Conservation (phyloP, 2,329 filamentous ascomycete genomes). For the Penicillium sp. region DNA sequence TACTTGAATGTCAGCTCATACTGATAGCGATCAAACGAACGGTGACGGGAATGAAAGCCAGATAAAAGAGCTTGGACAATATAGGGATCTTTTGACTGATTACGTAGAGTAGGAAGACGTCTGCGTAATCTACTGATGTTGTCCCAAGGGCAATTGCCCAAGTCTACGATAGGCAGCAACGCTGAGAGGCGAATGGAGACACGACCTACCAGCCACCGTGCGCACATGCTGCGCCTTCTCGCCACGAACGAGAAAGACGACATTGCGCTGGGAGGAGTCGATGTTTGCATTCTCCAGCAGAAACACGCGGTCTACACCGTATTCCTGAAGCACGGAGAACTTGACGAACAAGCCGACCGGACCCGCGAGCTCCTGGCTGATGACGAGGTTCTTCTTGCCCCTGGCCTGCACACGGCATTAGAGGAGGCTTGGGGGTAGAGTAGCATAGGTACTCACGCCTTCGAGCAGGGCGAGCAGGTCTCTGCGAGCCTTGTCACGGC, state of each 20-base stretch:
- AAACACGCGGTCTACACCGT: constrained; percentile 97
- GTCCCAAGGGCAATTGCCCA: constrained; percentile 37
- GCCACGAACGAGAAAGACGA: constrained; percentile 88
- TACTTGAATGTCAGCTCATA: constrained; percentile 54
- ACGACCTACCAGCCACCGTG: constrained; percentile 76
- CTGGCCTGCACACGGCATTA: constrained; percentile 65
- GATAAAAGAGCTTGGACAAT: constrained; percentile 46
- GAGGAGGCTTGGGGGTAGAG: constrained; percentile 8
- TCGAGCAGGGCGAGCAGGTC: constrained; percentile 89
- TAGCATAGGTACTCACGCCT: constrained; percentile 68
- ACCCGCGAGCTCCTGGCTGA: constrained; percentile 86
- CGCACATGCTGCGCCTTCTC: constrained; percentile 83
- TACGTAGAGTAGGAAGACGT: constrained; percentile 52
- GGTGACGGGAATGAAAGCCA: constrained; percentile 40
- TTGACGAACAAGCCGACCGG: constrained; percentile 90
- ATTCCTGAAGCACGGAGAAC: constrained; percentile 91
- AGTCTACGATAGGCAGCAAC: neutral
- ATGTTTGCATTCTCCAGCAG: constrained; percentile 94
- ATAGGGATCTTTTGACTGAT: constrained; percentile 57
- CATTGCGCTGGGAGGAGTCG: constrained; percentile 90
- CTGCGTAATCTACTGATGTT: constrained; percentile 60
- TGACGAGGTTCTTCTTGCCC: constrained; percentile 96
- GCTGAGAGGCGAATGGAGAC: constrained; percentile 8
- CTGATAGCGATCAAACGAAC: constrained; percentile 53
- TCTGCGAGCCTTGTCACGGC: constrained; percentile 65